phyloP scores from a whole-genome alignment of 2,329 filamentous ascomycete genomes.

The Gyromitra esculenta region DNA sequence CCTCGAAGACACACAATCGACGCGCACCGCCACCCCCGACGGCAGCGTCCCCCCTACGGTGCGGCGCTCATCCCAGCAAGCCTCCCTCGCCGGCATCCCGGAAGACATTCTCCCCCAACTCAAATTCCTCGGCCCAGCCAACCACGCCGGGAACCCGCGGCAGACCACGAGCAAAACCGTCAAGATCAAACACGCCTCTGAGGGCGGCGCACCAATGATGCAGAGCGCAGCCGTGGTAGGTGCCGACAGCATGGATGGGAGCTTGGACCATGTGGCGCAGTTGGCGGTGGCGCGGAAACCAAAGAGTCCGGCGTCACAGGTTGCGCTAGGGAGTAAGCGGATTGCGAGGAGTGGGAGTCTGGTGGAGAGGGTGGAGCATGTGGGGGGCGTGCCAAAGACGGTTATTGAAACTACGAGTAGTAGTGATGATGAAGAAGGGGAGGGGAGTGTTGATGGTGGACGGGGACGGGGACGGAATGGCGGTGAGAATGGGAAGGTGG shows the following conservation, averaged over 20 bases:
- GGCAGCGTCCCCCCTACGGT: slow-evolving; percentile 16
- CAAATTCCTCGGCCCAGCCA: slow-evolving; percentile 73
- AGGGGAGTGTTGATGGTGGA: slow-evolving; percentile 25
- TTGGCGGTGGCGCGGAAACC: slow-evolving; percentile 11
- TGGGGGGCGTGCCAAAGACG: slow-evolving; percentile 78
- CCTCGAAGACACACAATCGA: slow-evolving; percentile 62
- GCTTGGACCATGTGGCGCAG: slow-evolving; percentile 15
- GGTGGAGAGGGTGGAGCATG: slow-evolving; percentile 79
- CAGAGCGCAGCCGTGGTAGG: slow-evolving; percentile 2
- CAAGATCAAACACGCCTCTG: slow-evolving; percentile 68
- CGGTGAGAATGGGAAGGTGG: not conserved
- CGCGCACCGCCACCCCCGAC: slow-evolving; percentile 47
- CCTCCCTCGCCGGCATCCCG: slow-evolving; percentile 51
- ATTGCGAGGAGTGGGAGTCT: slow-evolving; percentile 73
- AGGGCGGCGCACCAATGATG: slow-evolving; percentile 17
- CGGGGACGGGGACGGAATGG: slow-evolving; percentile 15
- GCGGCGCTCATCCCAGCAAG: slow-evolving; percentile 36
- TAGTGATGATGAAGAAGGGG: slow-evolving; percentile 59
- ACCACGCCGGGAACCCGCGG: slow-evolving; percentile 72
- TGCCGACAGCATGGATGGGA: slow-evolving; percentile 11
- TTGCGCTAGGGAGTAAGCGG: slow-evolving; percentile 21
- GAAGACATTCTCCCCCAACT: slow-evolving; percentile 56
- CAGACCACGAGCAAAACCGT: slow-evolving; percentile 71
- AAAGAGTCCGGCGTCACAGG: not conserved
- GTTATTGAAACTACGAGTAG: slow-evolving; percentile 74